Evolutionary conservation across 257 asterid species (phyloP).

Genomic region (Asclepias syriaca): DNA sequence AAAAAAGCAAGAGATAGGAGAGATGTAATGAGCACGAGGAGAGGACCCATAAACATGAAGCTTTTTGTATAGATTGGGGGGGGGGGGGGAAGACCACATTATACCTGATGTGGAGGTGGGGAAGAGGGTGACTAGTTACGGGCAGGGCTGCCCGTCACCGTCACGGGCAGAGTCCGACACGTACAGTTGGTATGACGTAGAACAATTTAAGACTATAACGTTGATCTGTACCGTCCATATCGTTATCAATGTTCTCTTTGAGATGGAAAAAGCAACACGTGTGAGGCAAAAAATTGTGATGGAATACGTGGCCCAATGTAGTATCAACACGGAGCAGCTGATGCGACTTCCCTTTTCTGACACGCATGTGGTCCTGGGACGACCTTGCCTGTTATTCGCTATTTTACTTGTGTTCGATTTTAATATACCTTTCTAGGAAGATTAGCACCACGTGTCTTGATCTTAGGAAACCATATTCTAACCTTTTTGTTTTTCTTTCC

Average conservation of each 20-base stretch:
- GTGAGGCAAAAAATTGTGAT: slow-evolving; percentile 8
- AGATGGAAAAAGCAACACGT: slow-evolving; percentile 34
- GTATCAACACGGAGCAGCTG: slow-evolving; percentile 16
- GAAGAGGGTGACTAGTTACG: slow-evolving; percentile 20
- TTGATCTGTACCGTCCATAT: slow-evolving; percentile 29
- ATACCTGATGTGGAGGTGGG: slow-evolving; percentile 33
- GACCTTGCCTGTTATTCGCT: slow-evolving; percentile 32
- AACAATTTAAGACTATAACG: slow-evolving; percentile 29
- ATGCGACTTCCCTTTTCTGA: slow-evolving; percentile 38
- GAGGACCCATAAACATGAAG: slow-evolving; percentile 18
- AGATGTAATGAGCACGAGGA: neutral
- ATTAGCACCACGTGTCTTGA: slow-evolving; percentile 56
- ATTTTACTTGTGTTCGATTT: slow-evolving; percentile 14
- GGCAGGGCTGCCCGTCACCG: slow-evolving; percentile 96
- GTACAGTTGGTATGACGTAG: slow-evolving; percentile 61
- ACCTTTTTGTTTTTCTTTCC: neutral
- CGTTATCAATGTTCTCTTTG: neutral
- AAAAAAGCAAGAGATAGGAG: slow-evolving; percentile 14
- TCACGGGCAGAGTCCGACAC: slow-evolving; percentile 67
- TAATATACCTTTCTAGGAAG: slow-evolving; percentile 26
- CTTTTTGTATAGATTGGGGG: slow-evolving; percentile 15
- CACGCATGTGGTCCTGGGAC: slow-evolving; percentile 61
- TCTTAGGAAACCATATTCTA: slow-evolving; percentile 40
- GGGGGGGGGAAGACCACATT: slow-evolving; percentile 19
- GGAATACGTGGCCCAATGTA: slow-evolving; percentile 59